phyloP scores from a whole-genome alignment of 495 filamentous ascomycete species.

The Aspergillus coremiiformis region DNA sequence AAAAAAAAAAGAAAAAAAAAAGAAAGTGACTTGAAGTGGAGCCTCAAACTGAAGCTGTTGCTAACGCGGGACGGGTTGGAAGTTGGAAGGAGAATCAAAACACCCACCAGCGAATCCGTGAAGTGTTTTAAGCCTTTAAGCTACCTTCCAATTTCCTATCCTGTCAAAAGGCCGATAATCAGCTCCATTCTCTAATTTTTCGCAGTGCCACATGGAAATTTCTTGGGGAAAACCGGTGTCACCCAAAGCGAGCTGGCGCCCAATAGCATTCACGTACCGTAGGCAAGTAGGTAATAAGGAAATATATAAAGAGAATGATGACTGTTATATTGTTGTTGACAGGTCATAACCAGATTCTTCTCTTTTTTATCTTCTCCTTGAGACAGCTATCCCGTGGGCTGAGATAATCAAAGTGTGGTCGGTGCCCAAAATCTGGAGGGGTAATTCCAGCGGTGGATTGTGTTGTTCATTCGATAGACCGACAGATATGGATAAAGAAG shows the following conservation, averaged over 20 bases:
- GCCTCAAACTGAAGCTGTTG: slow-evolving; percentile 7
- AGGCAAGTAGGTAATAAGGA: background rate
- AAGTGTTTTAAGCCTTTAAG: background rate
- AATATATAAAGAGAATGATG: background rate
- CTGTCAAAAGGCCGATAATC: slow-evolving; percentile 3
- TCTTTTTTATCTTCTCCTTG: slow-evolving; percentile 1
- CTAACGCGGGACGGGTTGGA: slow-evolving; percentile 1
- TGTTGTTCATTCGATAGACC: background rate
- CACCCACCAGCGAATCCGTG: background rate
- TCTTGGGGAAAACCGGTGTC: slow-evolving; percentile 1
- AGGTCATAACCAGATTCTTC: slow-evolving; percentile 1
- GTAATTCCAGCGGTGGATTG: slow-evolving; percentile 1
- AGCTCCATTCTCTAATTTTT: slow-evolving; percentile 1
- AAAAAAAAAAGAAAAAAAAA: slow-evolving; percentile 7
- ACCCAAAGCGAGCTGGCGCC: background rate
- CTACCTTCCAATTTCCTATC: slow-evolving; percentile 1
- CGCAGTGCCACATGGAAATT: slow-evolving; percentile 9
- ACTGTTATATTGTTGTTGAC: background rate
- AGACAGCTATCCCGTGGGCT: background rate
- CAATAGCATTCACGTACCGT: background rate
- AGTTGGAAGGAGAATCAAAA: slow-evolving; percentile 3
- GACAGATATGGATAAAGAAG: background rate
- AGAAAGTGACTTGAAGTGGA: too few species aligned
- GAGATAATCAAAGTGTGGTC: slow-evolving; percentile 7
- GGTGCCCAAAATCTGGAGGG: slow-evolving; percentile 16